A percentile compares a stretch with the other conserved stretches of the same genome.
phyloP scores from a whole-genome alignment of 495 filamentous ascomycete species.

The Penicillium subrubescens region DNA sequence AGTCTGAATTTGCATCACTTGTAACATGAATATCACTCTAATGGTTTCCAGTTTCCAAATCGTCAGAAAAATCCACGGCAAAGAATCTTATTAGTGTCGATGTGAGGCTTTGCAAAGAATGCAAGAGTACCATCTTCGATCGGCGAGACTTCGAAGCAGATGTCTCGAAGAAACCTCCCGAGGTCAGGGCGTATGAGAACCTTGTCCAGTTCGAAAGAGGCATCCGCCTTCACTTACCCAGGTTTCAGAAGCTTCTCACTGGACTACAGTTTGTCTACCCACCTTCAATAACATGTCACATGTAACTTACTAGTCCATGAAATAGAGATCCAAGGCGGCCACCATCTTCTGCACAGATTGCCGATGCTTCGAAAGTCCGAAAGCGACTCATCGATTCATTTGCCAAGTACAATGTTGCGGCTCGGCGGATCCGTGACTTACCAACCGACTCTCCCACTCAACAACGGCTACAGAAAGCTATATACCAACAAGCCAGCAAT shows the following conservation, averaged over 20 bases:
- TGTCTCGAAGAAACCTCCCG: slow-evolving; percentile 66
- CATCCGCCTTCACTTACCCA: slow-evolving; percentile 80
- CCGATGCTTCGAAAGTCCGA: slow-evolving; percentile 87
- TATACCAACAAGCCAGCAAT: slow-evolving; percentile 78
- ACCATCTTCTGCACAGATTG: slow-evolving; percentile 71
- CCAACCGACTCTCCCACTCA: slow-evolving; percentile 74
- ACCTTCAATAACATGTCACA: background rate
- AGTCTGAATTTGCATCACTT: slow-evolving; percentile 29
- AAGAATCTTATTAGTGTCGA: slow-evolving; percentile 67
- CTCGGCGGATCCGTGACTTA: slow-evolving; percentile 78
- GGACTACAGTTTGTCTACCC: slow-evolving; percentile 57
- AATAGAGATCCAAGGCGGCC: slow-evolving; percentile 67
- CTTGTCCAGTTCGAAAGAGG: slow-evolving; percentile 87
- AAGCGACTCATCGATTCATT: slow-evolving; percentile 92
- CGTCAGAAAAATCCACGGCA: slow-evolving; percentile 60
- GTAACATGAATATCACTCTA: slow-evolving; percentile 14
- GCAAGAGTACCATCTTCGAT: slow-evolving; percentile 80
- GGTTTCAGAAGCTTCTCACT: slow-evolving; percentile 78
- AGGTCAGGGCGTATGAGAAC: slow-evolving; percentile 83
- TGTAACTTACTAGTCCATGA: slow-evolving; percentile 23
- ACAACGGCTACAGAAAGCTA: slow-evolving; percentile 74
- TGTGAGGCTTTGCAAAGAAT: slow-evolving; percentile 89
- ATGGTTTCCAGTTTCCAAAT: slow-evolving; percentile 43
- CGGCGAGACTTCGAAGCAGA: slow-evolving; percentile 79
- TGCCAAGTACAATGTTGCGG: slow-evolving; percentile 82